Evolutionary conservation across 139 green algal species (phyloP).

Genomic region (Micractinium sp.): DNA sequence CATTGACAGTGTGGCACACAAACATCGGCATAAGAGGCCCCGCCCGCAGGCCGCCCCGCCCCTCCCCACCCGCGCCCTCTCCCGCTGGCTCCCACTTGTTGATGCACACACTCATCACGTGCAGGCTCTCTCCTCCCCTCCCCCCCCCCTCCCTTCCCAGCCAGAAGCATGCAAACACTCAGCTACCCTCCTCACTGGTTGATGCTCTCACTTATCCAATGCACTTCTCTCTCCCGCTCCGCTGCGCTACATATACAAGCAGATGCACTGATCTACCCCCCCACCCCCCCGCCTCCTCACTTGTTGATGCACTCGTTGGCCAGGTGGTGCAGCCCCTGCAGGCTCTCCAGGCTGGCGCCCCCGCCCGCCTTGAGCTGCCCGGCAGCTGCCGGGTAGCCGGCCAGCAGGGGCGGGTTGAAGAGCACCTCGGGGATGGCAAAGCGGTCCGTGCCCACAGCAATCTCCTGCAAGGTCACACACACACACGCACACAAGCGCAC

Average conservation of each 20-base stretch:
- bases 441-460: conserved; percentile 83
- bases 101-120: too few relatives aligned
- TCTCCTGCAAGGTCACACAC: conserved; percentile 66
- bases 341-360: not conserved
- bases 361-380: not conserved
- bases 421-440: conserved; percentile 87
- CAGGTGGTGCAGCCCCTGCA: conserved; percentile 50
- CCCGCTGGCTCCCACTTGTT: too few relatives aligned
- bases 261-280: not conserved
- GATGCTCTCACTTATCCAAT: not conserved
- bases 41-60: too few relatives aligned
- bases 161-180: too few relatives aligned
- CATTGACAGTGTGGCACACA: too few relatives aligned
- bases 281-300: conserved; percentile 6
- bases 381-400: conserved; percentile 27
- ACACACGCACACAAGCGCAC: too few relatives aligned
- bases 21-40: too few relatives aligned
- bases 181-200: not conserved
- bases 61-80: too few relatives aligned
- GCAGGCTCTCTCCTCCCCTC: too few relatives aligned
- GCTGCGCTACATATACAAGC: too few relatives aligned
- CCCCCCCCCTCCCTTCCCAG: too few relatives aligned
- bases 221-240: too few relatives aligned
- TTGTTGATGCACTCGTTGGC: conserved; percentile 77
- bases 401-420: conserved; percentile 70